Conservation (phyloP, 805 yeast genomes). For the Myxozyma monticola region DNA sequence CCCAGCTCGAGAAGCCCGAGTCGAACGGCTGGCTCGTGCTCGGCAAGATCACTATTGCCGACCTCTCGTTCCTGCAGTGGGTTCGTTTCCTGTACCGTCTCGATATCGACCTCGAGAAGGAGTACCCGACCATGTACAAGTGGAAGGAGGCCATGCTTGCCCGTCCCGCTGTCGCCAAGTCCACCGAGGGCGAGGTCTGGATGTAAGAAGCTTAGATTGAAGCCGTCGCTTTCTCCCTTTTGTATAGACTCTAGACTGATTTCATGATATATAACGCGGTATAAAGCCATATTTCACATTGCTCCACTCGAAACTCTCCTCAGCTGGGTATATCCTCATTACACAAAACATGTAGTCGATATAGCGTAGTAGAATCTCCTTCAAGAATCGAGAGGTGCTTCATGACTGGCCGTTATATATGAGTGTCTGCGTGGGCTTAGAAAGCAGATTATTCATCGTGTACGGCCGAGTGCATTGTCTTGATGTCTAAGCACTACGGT, state of each 20-base stretch:
- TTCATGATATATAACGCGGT: too few species aligned
- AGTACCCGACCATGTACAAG: constrained; percentile 80
- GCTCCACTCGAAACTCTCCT: too few species aligned
- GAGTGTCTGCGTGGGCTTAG: constrained; percentile 70
- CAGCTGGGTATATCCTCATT: too few species aligned
- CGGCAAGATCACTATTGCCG: constrained; percentile 74
- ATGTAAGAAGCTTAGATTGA: background rate
- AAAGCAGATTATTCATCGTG: too few species aligned
- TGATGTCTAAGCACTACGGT: too few species aligned
- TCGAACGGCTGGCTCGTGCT: constrained; percentile 89
- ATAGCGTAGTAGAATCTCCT: too few species aligned
- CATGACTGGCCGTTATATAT: constrained; percentile 84
- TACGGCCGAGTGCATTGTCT: too few species aligned
- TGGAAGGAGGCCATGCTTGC: constrained; percentile 94
- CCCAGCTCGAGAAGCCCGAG: constrained; percentile 82
- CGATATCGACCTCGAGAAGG: constrained; percentile 77
- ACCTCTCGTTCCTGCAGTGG: constrained; percentile 89
- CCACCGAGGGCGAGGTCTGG: constrained; percentile 31
- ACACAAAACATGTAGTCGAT: too few species aligned
- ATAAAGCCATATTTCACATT: too few species aligned
- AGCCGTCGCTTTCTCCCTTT: too few species aligned
- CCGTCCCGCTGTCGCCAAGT: constrained; percentile 67
- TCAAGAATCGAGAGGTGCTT: too few species aligned
- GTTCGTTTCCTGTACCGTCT: constrained; percentile 84
- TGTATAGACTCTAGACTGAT: too few species aligned